Evolutionary conservation across 495 filamentous ascomycete species (phyloP), one percentile per base, ranked within the genome.

Genomic region (Trichocladium uniseriatum): DNA sequence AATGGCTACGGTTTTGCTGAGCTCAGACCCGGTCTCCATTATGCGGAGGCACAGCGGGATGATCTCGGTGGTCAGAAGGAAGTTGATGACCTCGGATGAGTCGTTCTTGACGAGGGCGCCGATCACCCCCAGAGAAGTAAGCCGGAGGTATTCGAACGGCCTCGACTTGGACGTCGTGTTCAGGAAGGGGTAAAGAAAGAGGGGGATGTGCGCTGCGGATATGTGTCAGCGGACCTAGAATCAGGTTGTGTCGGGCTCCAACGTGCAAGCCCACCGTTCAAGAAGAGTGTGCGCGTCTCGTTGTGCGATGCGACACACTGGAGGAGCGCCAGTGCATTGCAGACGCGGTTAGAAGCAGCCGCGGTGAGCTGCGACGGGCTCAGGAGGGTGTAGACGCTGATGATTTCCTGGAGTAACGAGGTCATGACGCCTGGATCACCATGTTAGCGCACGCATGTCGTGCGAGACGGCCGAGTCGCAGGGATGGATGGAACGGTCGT

Each of bases 81-180:
- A 99, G 72, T 95, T 96, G 69, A 99, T 97, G 20, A 97, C 94
- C 68, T 97, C 92, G 5, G 86, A 87, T 2, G 90, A 95, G 71
- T 99, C 92, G 67, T 99, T 99, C 77, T 99, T 99, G 38, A 99
- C 92, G 41, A 99, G 70, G 7, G 92, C 92, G 38, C 92, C 92
- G 49, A 99, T 99, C 28, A 99, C 92, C 36, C 92, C 92, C n/a
- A 99, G 77, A 19, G 94, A 97, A 1, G 92, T 99, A 20, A 99
- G 79, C 51, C 92, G 90, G 28, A 99, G 79, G 60, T 99, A 99
- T 67, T 99, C 92, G 65, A 99, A 99, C 3, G 92, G 92, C 29
- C 92, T 82, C 6, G 89, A 95, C 67, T 99, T 99, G 8, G 94
- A 97, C 8, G 92, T 99, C 1, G 92, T 99, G 69, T 99, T 99